Evolutionary conservation across 768 basidiomycete species (phyloP), one percentile per base, ranked within the genome.

Genomic region (Omphalotus guepiniiformis): DNA sequence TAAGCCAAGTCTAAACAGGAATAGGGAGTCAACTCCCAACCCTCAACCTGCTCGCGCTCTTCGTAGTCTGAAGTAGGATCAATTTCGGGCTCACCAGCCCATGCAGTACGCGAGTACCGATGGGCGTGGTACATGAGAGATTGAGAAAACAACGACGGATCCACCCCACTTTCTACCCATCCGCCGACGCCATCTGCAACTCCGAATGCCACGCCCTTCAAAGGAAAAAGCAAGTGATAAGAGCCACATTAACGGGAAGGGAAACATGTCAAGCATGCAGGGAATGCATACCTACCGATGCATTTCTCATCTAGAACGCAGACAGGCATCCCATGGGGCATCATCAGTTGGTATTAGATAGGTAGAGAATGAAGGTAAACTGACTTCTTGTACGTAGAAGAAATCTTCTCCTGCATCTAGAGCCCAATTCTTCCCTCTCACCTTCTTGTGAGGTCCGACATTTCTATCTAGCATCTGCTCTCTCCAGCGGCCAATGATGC

Each of bases 151-250:
- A 94, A 69, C 0, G 91, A 84, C 1, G 91, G 91, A 65, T 96
- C 92, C 43, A 90, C 78, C 13, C 90, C 87, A 22, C 79, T 78
- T 29, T 84, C 79, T 39, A 80, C 76, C 94, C 94, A 97, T 16
- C 93, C 93, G 2, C 93, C 93, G 3, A 96, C 93, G 16, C 93
- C 93, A 56, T 97, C 93, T 30, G 93, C 89, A 4, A 96, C 79
- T 29, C 90, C 92, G 44, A 96, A 73, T 2, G 86, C 78, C 23
- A 89, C 62, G 19, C 88, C 87, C 87, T 90, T 37, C 38, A 55
- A 39, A 4, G 8, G 2, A 19, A 19, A 21, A 26, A 36, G 4
- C n/a, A 46, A 23, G 23, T 26, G 32, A 27, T 25, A 23, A 12
- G 13, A 12, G 27, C 9, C 9, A 28, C 13, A 39, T 13, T 16